Conservation (phyloP, 179 eudicot species). For the Nepenthes alata region DNA sequence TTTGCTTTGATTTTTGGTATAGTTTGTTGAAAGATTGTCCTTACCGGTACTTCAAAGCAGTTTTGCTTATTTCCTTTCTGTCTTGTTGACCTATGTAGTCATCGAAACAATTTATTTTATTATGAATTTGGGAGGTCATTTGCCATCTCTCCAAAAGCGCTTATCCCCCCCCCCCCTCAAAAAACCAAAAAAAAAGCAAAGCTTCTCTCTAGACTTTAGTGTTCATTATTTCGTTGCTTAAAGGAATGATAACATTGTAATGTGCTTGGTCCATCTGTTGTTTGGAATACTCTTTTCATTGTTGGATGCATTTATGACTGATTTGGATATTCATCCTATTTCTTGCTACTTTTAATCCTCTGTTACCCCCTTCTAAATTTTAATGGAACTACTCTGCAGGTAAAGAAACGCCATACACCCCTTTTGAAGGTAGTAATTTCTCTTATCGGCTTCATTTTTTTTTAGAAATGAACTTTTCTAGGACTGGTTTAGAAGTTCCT, state of each 20-base stretch:
- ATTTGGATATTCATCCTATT: not conserved
- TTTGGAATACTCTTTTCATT: no score
- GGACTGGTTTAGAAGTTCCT: not conserved
- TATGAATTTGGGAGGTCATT: no score
- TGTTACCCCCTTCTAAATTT: not conserved
- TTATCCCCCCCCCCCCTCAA: no score
- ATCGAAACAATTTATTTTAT: no score
- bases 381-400: constrained; percentile 22
- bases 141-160: no score
- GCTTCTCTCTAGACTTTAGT: no score
- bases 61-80: not conserved
- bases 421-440: constrained; percentile 29
- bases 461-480: not conserved
- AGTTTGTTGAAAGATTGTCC: not conserved
- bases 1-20: no score
- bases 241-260: no score
- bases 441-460: not conserved
- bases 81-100: no score
- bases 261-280: no score
- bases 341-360: not conserved
- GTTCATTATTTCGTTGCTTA: no score
- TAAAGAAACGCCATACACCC: constrained; percentile 44
- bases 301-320: not conserved
- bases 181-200: no score
- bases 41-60: not conserved